These are phyloP conservation scores for Septoria petroselini DNA, from an alignment of 2,329 filamentous ascomycete genomes.

Conservation along the genomic window DNA sequence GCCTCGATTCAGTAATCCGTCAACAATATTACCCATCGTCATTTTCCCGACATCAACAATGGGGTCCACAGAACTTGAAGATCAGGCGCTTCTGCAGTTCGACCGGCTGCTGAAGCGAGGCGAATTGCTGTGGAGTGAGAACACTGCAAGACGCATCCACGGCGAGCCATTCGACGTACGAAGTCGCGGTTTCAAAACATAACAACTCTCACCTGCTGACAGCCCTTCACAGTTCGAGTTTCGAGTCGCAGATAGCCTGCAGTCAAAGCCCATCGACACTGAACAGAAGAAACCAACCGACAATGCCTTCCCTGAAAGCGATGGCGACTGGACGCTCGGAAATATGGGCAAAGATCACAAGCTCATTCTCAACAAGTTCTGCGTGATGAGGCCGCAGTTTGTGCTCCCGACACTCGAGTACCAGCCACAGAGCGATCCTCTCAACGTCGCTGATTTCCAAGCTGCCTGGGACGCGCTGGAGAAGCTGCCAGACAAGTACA, in stretches of 20 bases:
- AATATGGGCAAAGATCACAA: conserved; percentile 34
- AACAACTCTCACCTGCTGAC: not conserved
- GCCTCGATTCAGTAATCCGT: too few species aligned
- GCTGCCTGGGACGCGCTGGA: conserved; percentile 41
- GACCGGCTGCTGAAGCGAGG: conserved; percentile 13
- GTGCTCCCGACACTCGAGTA: conserved; percentile 43
- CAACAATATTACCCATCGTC: not conserved
- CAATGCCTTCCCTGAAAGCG: conserved; percentile 19
- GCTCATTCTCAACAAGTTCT: conserved; percentile 41
- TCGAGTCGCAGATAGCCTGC: conserved; percentile 17
- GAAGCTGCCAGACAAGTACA: conserved; percentile 30
- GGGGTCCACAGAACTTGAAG: conserved; percentile 10
- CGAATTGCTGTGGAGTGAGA: conserved; percentile 17
- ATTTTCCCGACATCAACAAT: not conserved
- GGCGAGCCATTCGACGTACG: conserved; percentile 13
- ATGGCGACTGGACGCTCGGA: conserved; percentile 33
- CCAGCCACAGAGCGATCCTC: conserved; percentile 39
- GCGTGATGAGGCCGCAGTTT: conserved; percentile 39
- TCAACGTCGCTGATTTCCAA: conserved; percentile 40
- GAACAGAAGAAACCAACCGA: conserved; percentile 4
- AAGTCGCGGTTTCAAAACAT: not conserved
- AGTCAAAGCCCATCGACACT: conserved; percentile 19
- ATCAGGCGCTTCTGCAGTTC: conserved; percentile 15
- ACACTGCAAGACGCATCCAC: not conserved
- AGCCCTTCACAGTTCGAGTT: conserved; percentile 15